Evolutionary conservation across 2,329 filamentous ascomycete genomes (phyloP), one percentile per base, ranked within the genome.

Genomic region (Ophiognomonia clavigignenti-juglandacearum): DNA sequence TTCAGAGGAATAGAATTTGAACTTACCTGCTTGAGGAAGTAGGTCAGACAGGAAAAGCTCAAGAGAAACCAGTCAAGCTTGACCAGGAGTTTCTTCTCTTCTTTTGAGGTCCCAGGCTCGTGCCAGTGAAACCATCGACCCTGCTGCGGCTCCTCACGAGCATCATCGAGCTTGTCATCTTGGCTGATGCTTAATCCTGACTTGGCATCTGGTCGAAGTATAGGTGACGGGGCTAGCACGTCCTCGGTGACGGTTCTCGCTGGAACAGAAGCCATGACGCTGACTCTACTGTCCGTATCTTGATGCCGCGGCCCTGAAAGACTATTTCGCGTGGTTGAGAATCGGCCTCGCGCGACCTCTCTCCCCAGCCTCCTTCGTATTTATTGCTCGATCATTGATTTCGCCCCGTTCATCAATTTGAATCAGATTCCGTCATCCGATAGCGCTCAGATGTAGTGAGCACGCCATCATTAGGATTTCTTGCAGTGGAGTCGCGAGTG

Each of bases 31-130:
- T 75, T 75, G 51, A 71, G 62, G 50, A 74, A 75, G 47, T 67
- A 74, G 20, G 64, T 68, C 3, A 76, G 53, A 39, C 73, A 75
- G 10, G 63, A 66, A 48, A 54, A 64, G 11, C 53, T 58, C 6
- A 67, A 29, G 6, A 77, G 63, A 48, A 74, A 75, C 56, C 68
- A 70, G 54, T 77, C 74, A 22, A 76, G 65, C 56, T 77, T 77
- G 45, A 68, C 62, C 16, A 75, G 63, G 9, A 78, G 65, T 34
- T 59, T 63, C 47, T 69, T 70, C 55, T 77, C 69, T 50, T 65
- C 62, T 2, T 57, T 58, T 9, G 60, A 63, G 0, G 66, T 70
- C 24, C 63, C 62, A 1, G 65, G 64, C 39, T 70, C 66, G 49
- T 72, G 66, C 70, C 69, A 72, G 40, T 66, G 63, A 43, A 68